Percentiles rank a stretch among this genome's conserved stretches.
Evolutionary conservation across 116 monocot species (phyloP).

Genomic region (Dioscorea cayenensis): DNA sequence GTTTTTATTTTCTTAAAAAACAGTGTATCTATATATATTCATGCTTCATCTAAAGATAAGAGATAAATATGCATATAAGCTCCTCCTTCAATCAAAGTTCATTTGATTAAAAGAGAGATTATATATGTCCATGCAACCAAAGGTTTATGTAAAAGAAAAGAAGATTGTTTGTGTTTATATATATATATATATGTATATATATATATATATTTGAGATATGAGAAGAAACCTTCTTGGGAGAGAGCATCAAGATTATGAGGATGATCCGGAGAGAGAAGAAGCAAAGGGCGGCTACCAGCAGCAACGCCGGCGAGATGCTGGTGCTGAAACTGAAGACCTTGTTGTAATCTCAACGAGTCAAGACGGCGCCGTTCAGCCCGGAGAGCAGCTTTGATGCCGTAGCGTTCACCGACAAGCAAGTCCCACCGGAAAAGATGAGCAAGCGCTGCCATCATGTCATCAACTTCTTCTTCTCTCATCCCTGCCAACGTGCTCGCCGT

Average conservation of each 20-base stretch:
- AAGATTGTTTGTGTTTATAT: no score
- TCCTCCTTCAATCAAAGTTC: no score
- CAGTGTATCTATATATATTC: no score
- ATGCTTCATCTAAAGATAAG: no score
- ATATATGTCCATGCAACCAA: no score
- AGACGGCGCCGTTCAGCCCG: constrained; percentile 70
- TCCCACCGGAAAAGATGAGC: constrained; percentile 90
- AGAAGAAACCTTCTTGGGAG: constrained; percentile 70
- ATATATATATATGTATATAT: neutral
- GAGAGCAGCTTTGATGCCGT: constrained; percentile 89
- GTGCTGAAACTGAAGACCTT: constrained; percentile 8
- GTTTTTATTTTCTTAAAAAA: no score
- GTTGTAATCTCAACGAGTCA: constrained; percentile 6
- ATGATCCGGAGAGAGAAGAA: constrained; percentile 12
- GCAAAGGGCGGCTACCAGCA: neutral
- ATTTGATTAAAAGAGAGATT: no score
- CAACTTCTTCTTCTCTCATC: constrained; percentile 89
- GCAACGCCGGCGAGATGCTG: constrained; percentile 9
- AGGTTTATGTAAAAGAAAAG: no score
- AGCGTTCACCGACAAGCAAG: constrained; percentile 83
- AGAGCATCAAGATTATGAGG: constrained; percentile 53
- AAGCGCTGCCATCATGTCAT: constrained; percentile 92
- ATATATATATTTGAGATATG: neutral
- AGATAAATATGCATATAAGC: no score
- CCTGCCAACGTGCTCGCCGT: constrained; percentile 76